Evolutionary conservation across 2,329 filamentous ascomycete genomes (phyloP).

Genomic region (Dryadomyces quercivorus): DNA sequence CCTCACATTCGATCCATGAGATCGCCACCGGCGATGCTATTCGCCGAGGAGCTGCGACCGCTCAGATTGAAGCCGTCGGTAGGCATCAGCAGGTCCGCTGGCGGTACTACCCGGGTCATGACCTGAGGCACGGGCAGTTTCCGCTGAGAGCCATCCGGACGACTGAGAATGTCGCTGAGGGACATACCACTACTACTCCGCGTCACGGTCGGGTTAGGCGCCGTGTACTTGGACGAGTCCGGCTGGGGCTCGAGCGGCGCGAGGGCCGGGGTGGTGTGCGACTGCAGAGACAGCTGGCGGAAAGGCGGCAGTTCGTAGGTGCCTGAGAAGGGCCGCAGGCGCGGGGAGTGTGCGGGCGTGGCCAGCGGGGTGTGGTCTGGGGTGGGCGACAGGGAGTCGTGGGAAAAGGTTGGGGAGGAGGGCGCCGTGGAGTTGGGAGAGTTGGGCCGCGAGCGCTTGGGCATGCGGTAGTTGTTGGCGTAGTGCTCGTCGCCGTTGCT

Average conservation of each 20-base stretch:
- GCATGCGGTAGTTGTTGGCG: conserved; percentile 50
- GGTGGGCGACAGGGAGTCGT: conserved; percentile 89
- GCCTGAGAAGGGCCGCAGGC: conserved; percentile 66
- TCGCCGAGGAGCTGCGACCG: conserved; percentile 64
- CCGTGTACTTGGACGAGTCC: conserved; percentile 25
- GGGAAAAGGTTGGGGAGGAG: conserved; percentile 90
- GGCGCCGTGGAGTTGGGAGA: conserved; percentile 93
- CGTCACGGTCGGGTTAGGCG: conserved; percentile 42
- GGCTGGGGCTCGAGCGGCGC: conserved; percentile 47
- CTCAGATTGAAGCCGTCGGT: conserved; percentile 55
- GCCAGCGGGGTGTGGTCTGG: conserved; percentile 98
- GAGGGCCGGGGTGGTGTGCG: conserved; percentile 39
- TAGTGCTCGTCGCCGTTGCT: conserved; percentile 63
- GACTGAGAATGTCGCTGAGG: conserved; percentile 85
- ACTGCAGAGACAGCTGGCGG: conserved; percentile 45
- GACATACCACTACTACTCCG: conserved; percentile 56
- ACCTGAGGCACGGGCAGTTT: conserved; percentile 86
- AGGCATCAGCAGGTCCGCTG: conserved; percentile 69
- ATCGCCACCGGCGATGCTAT: conserved; percentile 64
- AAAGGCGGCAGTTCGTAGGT: conserved; percentile 75
- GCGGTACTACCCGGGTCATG: conserved; percentile 69
- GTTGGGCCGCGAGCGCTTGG: conserved; percentile 84
- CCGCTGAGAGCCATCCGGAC: conserved; percentile 72
- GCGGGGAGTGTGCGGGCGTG: conserved; percentile 88
- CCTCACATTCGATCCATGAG: conserved; percentile 24